Evolutionary conservation across 106 monocot genomes (phyloP), one percentile per base, ranked within the genome.

Genomic region (Acorus calamus): DNA sequence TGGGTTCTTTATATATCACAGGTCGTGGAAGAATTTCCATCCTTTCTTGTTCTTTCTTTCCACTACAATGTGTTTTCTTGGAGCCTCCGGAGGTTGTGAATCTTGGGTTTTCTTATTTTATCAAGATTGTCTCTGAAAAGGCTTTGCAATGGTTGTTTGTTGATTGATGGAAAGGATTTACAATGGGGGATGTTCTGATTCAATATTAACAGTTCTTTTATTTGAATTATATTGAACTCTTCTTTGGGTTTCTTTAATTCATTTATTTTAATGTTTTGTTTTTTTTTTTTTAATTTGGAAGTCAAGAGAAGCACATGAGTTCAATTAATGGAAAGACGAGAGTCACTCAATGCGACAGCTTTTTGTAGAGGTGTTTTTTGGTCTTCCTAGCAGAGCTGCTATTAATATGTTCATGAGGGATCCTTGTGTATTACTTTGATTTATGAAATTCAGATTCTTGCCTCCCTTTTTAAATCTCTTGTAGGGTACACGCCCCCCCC

Each of bases 1-100:
- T 28, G 28, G 28, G 28, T 28, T 28, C 28, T 28, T 28, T 28
- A 28, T 55, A 8, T 6, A 3, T 5, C 44, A 7, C 8, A 49
- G 44, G 3, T 47, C 46, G 28, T 8, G 52, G 8, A 3, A 3
- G 43, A n/a, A 6, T 42, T 11, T 44, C 46, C 49, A 57, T 64
- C 64, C 64, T 72, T 65, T 72, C 64, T 72, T 64, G 72, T 72
- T 64, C 72, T 58, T 65, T 57, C 64, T 72, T 72, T 72, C 65
- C 64, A 58, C 10, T 47, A 11, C 43, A 50, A 56, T 46, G 13
- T 47, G 14, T 14, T 54, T 44, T 54, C 42, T 66, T 42, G 47
- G 49, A 49, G 63, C 10, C 7, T 28, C 2, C 11, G 4, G 28
- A 28, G 28, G 1, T 28, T 28, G 28, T 28, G 28, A 28, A 28